Evolutionary conservation across 345 rosid species (phyloP), one percentile per base, ranked within the genome.

Genomic region (Alliaria petiolata): DNA sequence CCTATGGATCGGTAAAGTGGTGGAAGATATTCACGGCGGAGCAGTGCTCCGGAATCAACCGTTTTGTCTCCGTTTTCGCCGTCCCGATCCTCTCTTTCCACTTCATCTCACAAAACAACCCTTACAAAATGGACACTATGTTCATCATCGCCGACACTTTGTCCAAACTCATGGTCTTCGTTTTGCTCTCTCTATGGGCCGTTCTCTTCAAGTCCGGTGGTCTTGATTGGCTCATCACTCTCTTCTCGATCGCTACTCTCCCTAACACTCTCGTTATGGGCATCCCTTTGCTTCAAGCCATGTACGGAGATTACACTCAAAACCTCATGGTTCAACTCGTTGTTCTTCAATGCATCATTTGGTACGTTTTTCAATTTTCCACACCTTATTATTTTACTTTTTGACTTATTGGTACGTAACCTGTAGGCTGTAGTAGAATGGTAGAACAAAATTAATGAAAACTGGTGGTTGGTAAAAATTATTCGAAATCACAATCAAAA

Each of bases 21-120:
- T 95, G 96, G 95, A 89, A 89, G 76, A 89, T 95, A 62, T 95
- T 95, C 85, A 80, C 92, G 8, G 90, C 93, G 0, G 87, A 85
- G n/a, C 99, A 95, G 70, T 95, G 99, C 73, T 89, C 99, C 7
- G 99, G 99, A 38, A 95, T 95, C 83, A 95, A 95, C 80, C 96
- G 99, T 20, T 95, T 95, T 53, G 99, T 95, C 43, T 97, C 99
- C 20, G 87, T 95, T 45, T 95, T 95, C 75, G 99, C 99, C 8
- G 99, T 95, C 45, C 99, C 99, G 0, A 83, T 95, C 28, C 91
- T 95, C 59, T 91, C 99, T 59, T 91, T 95, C 81, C 99, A 95
- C 74, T 91, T 83, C 82, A 80, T 85, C 26, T 80, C 84, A 15
- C 53, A 62, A 25, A 85, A 81, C 36, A n/a, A 85, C 42, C 85